Evolutionary conservation across 805 yeast species (phyloP), one percentile per base, ranked within the genome.

Genomic region (Brettanomyces custersianus): DNA sequence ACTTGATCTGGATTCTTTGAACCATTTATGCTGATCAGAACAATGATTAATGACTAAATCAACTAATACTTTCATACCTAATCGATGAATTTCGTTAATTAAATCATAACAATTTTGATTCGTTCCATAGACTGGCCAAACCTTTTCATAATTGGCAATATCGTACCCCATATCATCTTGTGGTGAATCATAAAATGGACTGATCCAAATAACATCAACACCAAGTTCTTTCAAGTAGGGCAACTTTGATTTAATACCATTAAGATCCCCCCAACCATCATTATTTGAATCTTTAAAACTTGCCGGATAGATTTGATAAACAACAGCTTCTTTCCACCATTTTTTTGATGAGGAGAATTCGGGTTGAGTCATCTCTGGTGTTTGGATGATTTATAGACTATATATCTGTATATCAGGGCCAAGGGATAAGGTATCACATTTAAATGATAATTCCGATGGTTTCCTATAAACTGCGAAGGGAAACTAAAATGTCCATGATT

Each of bases 151-250:
- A 53, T 74, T 66, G 15, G 70, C 54, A 46, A 74, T 70, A 45
- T 74, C 80, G 48, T 73, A 74, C 4, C 80, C 80, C 79, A 74
- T 73, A 49, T 74, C 80, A 35, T 66, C 70, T 49, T 70, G 74
- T 5, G 80, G 80, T 3, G 76, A 68, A 41, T 69, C 74, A 54
- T 63, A 72, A 60, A 70, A 68, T 17, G 80, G 80, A 19, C 72
- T 68, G 36, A 74, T 51, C 80, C 80, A 74, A 28, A 74, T 56
- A 12, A 68, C 66, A 39, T 18, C 22, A 19, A 20, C 22, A 12
- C 33, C 33, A 19, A 30, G 33, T 13, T 30, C 33, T 70, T 68
- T 64, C 51, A 74, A 49, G 51, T 74, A 71, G 52, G 70, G 76
- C 43, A 74, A 55, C 21, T 66, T 64, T 13, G 70, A 61, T 40